Base-by-base conservation (phyloP, 2,329 filamentous ascomycete species). In the Fusarium miscanthi region DNA sequence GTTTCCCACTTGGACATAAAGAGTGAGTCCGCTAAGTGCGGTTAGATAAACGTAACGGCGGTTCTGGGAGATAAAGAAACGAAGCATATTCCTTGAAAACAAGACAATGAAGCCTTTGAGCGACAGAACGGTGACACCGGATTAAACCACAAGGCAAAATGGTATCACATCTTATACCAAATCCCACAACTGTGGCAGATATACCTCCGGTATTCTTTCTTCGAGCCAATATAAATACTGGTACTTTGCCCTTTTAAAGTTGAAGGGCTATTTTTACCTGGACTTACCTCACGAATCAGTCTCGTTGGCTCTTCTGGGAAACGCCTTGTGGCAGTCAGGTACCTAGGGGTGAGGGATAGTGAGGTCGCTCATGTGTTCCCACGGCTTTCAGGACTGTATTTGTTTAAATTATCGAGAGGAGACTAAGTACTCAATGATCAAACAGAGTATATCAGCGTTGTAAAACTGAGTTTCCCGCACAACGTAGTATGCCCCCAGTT, bases 181-280 rank as follows among this genome's bases (percentile, higher is more conserved):
- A 42, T 23, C n/a, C 16, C 41, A 42, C 6, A 25, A 12, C 41
- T 42, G n/a, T 9, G 17, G 9, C 6, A 23, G 16, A 17, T 23
- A 23, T 17, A 6, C 5, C 6, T 25, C 16, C 41, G 9, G 9
- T 42, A 17, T 17, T 42, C 6, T 8, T 25, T 42, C 23, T 23
- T 23, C n/a, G n/a, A 42, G 10, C n/a, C 5, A 42, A 8, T n/a
- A 17, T 0, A 5, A 25, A 7, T 23, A 23, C 14, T 6, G 6
- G 5, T 9, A 11, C 10, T 17, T 25, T n/a, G 41, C 6, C 41
- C 5, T 10, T 16, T 23, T 16, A 42, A 23, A 5, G 6, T 17
- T 8, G 14, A 3, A 16, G 16, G 1, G n/a, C 9, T 25, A 25
- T 43, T 16, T 16, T 4, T 41, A 41, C 21, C 21, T 6, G 40